Conservation (phyloP, 2,329 filamentous ascomycete species). For the Calonectria multiphialidica region DNA sequence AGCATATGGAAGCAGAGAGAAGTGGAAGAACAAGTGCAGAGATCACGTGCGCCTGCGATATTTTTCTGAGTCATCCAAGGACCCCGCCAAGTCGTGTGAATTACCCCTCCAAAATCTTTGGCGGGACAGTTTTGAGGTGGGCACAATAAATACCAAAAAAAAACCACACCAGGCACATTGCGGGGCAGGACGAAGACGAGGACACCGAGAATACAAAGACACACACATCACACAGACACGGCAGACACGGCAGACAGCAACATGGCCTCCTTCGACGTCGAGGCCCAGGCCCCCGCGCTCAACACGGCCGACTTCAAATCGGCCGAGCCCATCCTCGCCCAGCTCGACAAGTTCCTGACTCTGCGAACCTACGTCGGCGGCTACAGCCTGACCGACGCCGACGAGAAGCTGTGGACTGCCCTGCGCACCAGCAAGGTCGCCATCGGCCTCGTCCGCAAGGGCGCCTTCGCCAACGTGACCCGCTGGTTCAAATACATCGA, state of each 20-base stretch:
- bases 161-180: conserved; percentile 4
- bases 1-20: neutral
- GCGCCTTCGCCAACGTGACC: conserved; percentile 79
- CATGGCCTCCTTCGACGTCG: conserved; percentile 44
- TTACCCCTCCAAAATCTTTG: conserved; percentile 18
- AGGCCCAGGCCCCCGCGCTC: conserved; percentile 40
- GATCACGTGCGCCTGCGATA: conserved; percentile 15
- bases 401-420: conserved; percentile 86
- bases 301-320: conserved; percentile 76
- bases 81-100: conserved; percentile 14
- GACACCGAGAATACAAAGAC: neutral
- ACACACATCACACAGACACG: neutral
- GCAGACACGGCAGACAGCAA: neutral
- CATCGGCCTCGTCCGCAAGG: conserved; percentile 83
- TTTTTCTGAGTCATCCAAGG: conserved; percentile 21
- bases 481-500: conserved; percentile 93
- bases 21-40: neutral
- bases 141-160: conserved; percentile 16
- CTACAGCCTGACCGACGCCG: conserved; percentile 80
- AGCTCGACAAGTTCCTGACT: conserved; percentile 88
- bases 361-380: conserved; percentile 89
- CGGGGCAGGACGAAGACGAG: conserved; percentile 15
- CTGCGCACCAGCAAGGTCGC: conserved; percentile 89
- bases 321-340: conserved; percentile 78
- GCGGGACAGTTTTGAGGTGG: conserved; percentile 16